Evolutionary conservation across 2,329 filamentous ascomycete species (phyloP), one percentile per base, ranked within the genome.

Genomic region (Aspergillus oerlinghausenensis): DNA sequence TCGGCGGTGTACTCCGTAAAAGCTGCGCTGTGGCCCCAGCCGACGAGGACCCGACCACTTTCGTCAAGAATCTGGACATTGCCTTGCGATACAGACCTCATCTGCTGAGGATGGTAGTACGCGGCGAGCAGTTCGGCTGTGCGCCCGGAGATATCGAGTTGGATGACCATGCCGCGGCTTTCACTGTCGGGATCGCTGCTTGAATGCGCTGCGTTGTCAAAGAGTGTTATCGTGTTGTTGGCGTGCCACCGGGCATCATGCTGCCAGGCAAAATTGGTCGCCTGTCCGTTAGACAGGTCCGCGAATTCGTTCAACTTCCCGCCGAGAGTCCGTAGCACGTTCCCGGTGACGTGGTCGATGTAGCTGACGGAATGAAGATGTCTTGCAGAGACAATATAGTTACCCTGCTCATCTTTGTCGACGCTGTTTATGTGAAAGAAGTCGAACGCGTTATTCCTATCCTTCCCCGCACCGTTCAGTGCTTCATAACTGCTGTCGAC

Each of bases 361-460:
- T 76, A 77, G 32, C 73, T 72, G 10, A 84, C 69, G 19, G 77
- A 73, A 62, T 76, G 76, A 51, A 77, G 73, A 62, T 83, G 76
- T 1, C 81, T 77, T 0, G 78, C 74, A 0, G 81, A 84, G 38
- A 85, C 73, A 10, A 85, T 66, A 55, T 81, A 85, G 62, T 84
- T 79, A 4, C 80, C 80, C 0, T 74, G 61, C 0, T 67, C 62
- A 52, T 79, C 77, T 63, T 83, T 82, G 62, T 82, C 78, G 28
- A 84, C 70, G 38, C 80, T 80, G 69, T 84, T 83, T 68, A 84
- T 78, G 65, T 84, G 81, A 65, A 83, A 84, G 58, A 77, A 83
- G 65, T 85, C 82, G 70, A 80, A 84, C 1, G 76, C 73, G 2
- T 55, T 55, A 3, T 50, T 43, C 9, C 57, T 56, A 5, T 53